Conservation (phyloP, 176 grass and related monocot species). For the Bromus sterilis region DNA sequence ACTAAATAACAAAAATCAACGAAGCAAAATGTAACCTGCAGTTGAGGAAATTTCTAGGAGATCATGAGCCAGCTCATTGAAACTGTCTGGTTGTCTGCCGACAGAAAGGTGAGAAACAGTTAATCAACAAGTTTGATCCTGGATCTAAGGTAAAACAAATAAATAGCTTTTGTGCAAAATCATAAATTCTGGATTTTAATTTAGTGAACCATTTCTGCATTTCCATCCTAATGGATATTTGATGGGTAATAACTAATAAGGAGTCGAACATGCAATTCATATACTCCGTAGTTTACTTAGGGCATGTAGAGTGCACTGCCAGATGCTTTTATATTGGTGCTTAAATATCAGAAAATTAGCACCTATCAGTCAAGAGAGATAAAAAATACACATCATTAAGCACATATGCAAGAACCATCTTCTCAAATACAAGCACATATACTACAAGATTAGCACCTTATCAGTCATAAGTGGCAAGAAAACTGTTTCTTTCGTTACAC, state of each 20-base stretch:
- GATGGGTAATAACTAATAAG: not conserved
- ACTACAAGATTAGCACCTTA: not conserved
- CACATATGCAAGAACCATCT: not conserved
- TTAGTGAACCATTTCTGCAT: not conserved
- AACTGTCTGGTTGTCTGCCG: constrained; percentile 44
- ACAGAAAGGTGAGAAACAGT: constrained; percentile 11
- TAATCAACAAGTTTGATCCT: constrained; percentile 1
- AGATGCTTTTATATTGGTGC: not conserved
- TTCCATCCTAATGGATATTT: not conserved
- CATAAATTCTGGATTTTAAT: not conserved
- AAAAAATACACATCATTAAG: not conserved
- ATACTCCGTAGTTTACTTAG: not conserved
- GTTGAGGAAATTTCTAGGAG: constrained; percentile 20
- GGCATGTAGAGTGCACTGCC: not conserved
- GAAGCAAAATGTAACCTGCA: constrained; percentile 47
- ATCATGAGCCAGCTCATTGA: constrained; percentile 14
- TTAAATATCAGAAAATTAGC: no score
- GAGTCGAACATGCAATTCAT: not conserved
- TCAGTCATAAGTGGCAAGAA: not conserved
- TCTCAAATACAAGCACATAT: not conserved
- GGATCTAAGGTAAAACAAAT: constrained; percentile 7
- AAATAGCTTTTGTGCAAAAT: not conserved
- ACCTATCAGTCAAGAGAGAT: no score
- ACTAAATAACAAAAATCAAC: not conserved
- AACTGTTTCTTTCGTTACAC: not conserved